A percentile compares a stretch with the other conserved stretches of the same genome.
Evolutionary conservation across 2,329 filamentous ascomycete species (phyloP).

Genomic region (Clathrospora elynae): DNA sequence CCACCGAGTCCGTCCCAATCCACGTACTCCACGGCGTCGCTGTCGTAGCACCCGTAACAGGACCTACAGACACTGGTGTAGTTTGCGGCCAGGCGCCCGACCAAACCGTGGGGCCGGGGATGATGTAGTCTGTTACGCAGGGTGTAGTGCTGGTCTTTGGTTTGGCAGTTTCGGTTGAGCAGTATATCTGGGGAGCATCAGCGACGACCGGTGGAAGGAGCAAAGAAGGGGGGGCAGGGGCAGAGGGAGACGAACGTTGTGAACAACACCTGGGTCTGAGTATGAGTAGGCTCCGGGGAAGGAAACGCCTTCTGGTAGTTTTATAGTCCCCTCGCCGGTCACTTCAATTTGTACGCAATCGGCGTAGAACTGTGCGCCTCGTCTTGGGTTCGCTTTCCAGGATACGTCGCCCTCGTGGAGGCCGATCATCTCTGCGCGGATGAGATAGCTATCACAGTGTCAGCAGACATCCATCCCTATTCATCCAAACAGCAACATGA

Average conservation of each 20-base stretch:
- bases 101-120: conserved; percentile 51
- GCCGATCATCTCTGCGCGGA: conserved; percentile 53
- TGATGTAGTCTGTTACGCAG: conserved; percentile 45
- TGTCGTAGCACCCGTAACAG: conserved; percentile 35
- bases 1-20: conserved; percentile 29
- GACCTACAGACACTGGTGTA: conserved; percentile 37
- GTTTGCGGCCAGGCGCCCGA: conserved; percentile 41
- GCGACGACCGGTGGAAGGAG: too few species aligned
- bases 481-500: too few species aligned
- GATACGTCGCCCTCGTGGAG: conserved; percentile 47
- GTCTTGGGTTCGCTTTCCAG: conserved; percentile 32
- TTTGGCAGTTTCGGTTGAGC: conserved; percentile 42
- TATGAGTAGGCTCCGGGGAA: conserved; percentile 52
- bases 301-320: conserved; percentile 49
- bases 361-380: conserved; percentile 51
- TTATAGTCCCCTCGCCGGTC: conserved; percentile 35
- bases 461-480: too few species aligned
- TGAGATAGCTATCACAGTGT: conserved; percentile 41
- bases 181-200: conserved; percentile 33
- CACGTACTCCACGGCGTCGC: conserved; percentile 37
- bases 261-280: conserved; percentile 44
- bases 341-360: conserved; percentile 51
- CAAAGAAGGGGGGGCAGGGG: too few species aligned
- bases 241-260: conserved; percentile 34
- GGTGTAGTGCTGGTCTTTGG: conserved; percentile 28